These are phyloP conservation scores for Colletotrichum sp. DNA, from an alignment of 2,329 filamentous ascomycete genomes.

Conservation along the genomic window DNA sequence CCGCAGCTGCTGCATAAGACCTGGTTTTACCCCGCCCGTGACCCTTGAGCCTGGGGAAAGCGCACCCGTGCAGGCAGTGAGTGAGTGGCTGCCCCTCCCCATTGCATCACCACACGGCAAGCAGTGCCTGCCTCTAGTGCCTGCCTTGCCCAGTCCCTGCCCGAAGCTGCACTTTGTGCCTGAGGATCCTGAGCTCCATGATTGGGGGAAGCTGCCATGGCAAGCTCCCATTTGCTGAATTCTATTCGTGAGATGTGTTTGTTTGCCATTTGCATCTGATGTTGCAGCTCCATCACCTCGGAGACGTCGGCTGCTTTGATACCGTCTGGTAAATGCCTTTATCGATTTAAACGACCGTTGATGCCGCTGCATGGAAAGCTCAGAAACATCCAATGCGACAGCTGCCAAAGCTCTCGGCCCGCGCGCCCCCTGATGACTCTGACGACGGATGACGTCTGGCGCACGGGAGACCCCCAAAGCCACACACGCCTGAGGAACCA, in stretches of 20 bases:
- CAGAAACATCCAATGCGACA: not conserved
- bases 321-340: not conserved
- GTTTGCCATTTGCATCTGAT: not conserved
- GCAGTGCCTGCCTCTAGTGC: not conserved
- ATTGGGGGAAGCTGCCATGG: not conserved
- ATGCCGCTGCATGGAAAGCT: not conserved
- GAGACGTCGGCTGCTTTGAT: not conserved
- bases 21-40: conserved; percentile 8
- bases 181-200: not conserved
- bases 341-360: not conserved
- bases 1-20: not conserved
- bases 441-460: conserved; percentile 10
- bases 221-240: not conserved
- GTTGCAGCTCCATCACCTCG: not conserved
- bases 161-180: not conserved
- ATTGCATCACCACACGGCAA: conserved; percentile 1
- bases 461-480: not conserved
- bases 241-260: not conserved
- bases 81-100: not conserved
- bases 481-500: not conserved
- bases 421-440: not conserved
- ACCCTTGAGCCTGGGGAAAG: not conserved
- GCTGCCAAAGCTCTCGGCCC: not conserved
- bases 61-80: not conserved
- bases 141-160: not conserved